Conservation (phyloP, 441 rosid species). For the Eutrema salsugineum region DNA sequence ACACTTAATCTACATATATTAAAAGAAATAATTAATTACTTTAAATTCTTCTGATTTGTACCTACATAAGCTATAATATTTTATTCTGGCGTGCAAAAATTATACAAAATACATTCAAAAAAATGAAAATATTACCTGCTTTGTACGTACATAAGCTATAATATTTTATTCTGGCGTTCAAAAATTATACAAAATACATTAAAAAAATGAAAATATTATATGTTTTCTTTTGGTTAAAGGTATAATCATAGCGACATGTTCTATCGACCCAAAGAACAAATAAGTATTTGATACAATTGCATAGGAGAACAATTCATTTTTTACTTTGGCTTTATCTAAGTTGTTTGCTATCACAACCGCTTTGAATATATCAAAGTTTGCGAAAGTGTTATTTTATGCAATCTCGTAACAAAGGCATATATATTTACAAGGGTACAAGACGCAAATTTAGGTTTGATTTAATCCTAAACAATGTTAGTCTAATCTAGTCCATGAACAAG, state of each 20-base stretch:
- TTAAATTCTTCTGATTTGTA: slow-evolving; percentile 5
- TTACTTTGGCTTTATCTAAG: no score
- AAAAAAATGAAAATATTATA: not conserved
- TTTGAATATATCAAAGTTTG: not conserved
- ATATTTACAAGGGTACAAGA: no score
- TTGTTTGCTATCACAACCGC: not conserved
- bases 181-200: not conserved
- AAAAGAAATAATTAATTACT: no score
- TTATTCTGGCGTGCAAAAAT: not conserved
- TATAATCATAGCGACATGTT: not conserved
- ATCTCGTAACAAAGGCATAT: no score
- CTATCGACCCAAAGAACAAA: not conserved
- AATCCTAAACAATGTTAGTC: not conserved
- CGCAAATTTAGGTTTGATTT: not conserved
- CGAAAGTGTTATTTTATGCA: not conserved
- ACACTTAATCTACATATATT: not conserved
- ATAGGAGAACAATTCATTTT: not conserved
- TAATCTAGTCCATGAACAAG: not conserved
- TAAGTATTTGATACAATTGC: not conserved
- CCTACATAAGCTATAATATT: not conserved
- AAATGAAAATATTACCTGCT: not conserved
- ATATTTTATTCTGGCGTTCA: not conserved
- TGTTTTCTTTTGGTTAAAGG: not conserved
- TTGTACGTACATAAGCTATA: not conserved
- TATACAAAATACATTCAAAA: not conserved